Base-by-base conservation (phyloP, 768 basidiomycete genomes). In the Boletus subcaerulescens region DNA sequence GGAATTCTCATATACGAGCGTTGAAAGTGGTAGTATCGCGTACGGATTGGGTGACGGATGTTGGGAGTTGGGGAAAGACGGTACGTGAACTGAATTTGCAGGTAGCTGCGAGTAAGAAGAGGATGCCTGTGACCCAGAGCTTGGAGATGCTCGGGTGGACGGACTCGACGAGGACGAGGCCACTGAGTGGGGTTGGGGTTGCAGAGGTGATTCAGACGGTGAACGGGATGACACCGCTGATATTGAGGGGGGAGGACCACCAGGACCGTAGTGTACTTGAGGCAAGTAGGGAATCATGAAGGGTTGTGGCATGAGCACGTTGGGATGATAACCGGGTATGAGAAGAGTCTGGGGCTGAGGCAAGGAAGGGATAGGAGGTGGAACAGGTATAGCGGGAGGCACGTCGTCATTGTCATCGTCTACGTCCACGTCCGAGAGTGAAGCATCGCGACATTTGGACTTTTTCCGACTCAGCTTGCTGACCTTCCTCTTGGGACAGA, bases 401-500 rank as follows among this genome's bases (percentile, higher is more conserved):
- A 48, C 39, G 36, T 41, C 13, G 4, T 20, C 22, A 17, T 33
- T 48, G 0, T 4, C 29, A 8, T 39, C 22, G 22, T 33, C 13
- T n/a, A 8, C 44, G 6, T 43, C 26, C 31, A 40, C 31, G 40
- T 48, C 39, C 18, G 43, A 17, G 15, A 44, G 38, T 32, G 65
- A 59, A 46, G 61, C 64, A 60, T 65, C 57, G 48, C 55, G 60
- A 44, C 55, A 60, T 4, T 60, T 61, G 35, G 52, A 18, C 45
- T 62, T 67, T 52, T 53, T 67, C 56, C 70, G 66, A 31, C 62
- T 65, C 29, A 70, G 65, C 51, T 73, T 78, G 55, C 77, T 74
- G 45, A 80, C 80, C 62, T 77, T 81, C 65, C 76, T 84, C 65
- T 75, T 72, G 0, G 85, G 85, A 47, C 73, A 71, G 55, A 80